Evolutionary conservation across 768 basidiomycete species (phyloP), one percentile per base, ranked within the genome.

Genomic region (Collybia mongolica): DNA sequence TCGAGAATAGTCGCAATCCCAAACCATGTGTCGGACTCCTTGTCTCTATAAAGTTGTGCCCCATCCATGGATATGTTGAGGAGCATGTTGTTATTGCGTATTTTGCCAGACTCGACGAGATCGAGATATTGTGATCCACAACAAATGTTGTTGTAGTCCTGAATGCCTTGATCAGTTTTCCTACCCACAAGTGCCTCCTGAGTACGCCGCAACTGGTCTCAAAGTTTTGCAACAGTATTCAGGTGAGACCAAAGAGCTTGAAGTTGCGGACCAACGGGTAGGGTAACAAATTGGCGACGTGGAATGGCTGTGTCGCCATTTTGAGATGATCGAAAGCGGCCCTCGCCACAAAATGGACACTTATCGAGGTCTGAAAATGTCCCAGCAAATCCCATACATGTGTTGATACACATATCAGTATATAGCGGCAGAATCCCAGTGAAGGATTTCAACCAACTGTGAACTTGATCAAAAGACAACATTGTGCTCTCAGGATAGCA

Each of bases 241-340:
- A 42, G 45, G 46, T 36, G 54, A 0, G 59, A 32, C 49, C 65
- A 62, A 0, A 64, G 54, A 5, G 70, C 66, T 40, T 76, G 75
- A 2, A 73, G 48, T 23, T 70, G 66, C 0, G 70, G 71, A 15
- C 70, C 71, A 39, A 75, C 17, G 1, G 65, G 72, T 12, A 77
- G 65, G 0, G 71, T 76, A 0, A 42, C 40, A 23, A 42, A 42
- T 42, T 42, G 40, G 20, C 6, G 20, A 42, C 11, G 40, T 23
- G 40, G 40, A 42, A 9, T 42, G 22, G 8, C 26, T 20, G 40
- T 20, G 40, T 42, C 20, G 14, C 22, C 14, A 15, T 42, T n/a
- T 11, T 42, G 40, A 23, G 22, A 24, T 42, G 22, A 4, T n/a
- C 26, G 22, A 23, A 23, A 42, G 22, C 6, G 40, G 26, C 19